These are phyloP conservation scores for Wallacemonas collosoma DNA, from an alignment of 208 protist species.

Conservation along the genomic window DNA sequence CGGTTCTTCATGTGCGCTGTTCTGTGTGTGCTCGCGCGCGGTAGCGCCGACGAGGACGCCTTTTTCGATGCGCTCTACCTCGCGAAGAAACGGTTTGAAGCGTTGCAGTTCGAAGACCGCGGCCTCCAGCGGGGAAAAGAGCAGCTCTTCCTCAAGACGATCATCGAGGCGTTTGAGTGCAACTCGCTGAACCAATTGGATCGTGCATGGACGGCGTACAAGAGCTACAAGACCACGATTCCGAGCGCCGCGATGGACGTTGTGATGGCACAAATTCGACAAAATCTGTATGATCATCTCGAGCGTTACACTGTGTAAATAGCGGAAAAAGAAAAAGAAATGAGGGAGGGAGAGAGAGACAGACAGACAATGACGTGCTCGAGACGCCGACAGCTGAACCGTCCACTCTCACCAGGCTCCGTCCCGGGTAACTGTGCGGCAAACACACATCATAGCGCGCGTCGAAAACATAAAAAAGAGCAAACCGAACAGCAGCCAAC, in stretches of 20 bases:
- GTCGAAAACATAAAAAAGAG: too few species aligned
- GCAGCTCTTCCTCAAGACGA: conserved; percentile 46
- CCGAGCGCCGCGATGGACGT: conserved; percentile 51
- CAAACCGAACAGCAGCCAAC: too few species aligned
- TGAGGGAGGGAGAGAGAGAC: conserved; percentile 1
- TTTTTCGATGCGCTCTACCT: conserved; percentile 81
- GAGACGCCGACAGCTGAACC: not conserved
- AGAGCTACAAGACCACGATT: conserved; percentile 47
- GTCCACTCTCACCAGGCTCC: not conserved
- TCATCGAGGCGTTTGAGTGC: conserved; percentile 60
- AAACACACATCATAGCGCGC: not conserved
- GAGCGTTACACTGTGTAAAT: conserved; percentile 47
- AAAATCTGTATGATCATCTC: conserved; percentile 73
- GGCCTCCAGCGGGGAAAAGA: conserved; percentile 79
- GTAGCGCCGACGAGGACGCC: conserved; percentile 37
- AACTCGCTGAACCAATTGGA: conserved; percentile 69
- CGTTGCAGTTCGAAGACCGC: conserved; percentile 65
- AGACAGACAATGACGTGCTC: conserved; percentile 1
- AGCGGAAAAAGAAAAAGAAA: conserved; percentile 13
- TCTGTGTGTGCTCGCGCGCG: conserved; percentile 62
- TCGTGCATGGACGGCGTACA: conserved; percentile 62
- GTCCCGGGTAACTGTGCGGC: not conserved
- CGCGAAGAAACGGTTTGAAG: conserved; percentile 60
- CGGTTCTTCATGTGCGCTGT: conserved; percentile 57
- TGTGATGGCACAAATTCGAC: conserved; percentile 53